Evolutionary conservation across 257 asterid genomes (phyloP), one percentile per base, ranked within the genome.

Genomic region (Gardenia jasminoides): DNA sequence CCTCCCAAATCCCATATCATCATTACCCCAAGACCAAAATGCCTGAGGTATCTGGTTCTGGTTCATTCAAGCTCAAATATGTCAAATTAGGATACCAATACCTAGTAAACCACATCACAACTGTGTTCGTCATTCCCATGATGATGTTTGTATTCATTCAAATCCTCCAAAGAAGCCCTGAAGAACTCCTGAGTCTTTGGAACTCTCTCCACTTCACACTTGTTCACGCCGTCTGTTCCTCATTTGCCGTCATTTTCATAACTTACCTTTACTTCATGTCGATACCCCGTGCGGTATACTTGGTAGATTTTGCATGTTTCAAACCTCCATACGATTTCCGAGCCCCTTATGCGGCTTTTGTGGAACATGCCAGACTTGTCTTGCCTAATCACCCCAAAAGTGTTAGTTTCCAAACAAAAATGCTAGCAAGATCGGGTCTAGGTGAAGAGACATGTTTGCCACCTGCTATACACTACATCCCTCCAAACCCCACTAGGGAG

Each of bases 371-470:
- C 0, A 78, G 96, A 3, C 69, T 94, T 8, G 92, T 76, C 33
- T 88, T 92, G 67, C 89, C 86, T 10, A 94, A 90, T 4, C 88
- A 88, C 70, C 97, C 97, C 0, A 91, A 91, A 46, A 89, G 95
- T 56, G 97, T 93, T 0, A 92, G 91, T 3, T 94, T 92, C 80
- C 98, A 92, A 70, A 94, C 92, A 97, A 83, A 96, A 0, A 92
- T 94, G 69, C 90, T 94, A 0, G 97, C 92, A 46, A 70, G 97
- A 24, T 94, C 98, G 0, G 98, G 98, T 2, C 85, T 93, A 28
- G 98, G 98, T 6, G 97, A 93, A 36, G 98, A 93, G 56, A 93
- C 98, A 1, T 90, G 94, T 17, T 78, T 93, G 24, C 98, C 98
- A 0, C 91, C 97, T 1, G 91, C 95, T 0, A 86, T 90, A 30